Percentiles rank a stretch among this genome's conserved stretches.
Conservation (phyloP, 148 eudicot genomes). For the Rhododendron kiyosumense region DNA sequence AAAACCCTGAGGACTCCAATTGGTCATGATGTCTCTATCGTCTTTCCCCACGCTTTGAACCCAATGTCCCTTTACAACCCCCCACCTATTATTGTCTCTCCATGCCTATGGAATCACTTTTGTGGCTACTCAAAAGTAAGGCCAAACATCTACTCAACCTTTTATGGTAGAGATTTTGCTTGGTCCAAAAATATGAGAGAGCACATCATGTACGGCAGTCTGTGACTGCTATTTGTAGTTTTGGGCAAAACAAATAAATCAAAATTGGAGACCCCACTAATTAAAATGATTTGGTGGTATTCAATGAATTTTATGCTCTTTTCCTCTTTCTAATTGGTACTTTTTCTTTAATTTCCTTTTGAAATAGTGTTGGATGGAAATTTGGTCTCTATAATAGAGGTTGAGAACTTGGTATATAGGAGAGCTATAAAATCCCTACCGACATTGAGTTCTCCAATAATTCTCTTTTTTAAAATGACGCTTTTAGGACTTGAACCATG, state of each 20-base stretch:
- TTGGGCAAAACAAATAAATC: background rate
- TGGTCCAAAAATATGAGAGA: background rate
- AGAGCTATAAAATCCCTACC: too few species aligned
- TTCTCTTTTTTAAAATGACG: too few species aligned
- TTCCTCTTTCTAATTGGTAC: background rate
- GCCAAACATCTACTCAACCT: background rate
- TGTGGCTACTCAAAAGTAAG: background rate
- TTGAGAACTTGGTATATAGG: too few species aligned
- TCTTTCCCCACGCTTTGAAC: background rate
- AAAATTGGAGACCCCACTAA: background rate
- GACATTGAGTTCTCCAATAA: too few species aligned
- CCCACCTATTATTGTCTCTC: background rate
- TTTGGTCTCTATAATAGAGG: too few species aligned
- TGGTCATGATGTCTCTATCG: background rate
- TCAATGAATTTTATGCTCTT: background rate
- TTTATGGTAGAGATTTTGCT: background rate
- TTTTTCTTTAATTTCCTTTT: background rate
- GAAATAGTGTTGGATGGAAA: too few species aligned
- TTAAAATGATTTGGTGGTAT: background rate
- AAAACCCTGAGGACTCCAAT: background rate
- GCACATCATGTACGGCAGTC: background rate
- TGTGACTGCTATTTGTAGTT: background rate
- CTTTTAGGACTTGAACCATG: too few species aligned
- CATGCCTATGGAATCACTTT: background rate
- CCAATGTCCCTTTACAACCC: background rate